phyloP scores from a whole-genome alignment of 805 yeast species.

The Kurtzmaniella fragi region DNA sequence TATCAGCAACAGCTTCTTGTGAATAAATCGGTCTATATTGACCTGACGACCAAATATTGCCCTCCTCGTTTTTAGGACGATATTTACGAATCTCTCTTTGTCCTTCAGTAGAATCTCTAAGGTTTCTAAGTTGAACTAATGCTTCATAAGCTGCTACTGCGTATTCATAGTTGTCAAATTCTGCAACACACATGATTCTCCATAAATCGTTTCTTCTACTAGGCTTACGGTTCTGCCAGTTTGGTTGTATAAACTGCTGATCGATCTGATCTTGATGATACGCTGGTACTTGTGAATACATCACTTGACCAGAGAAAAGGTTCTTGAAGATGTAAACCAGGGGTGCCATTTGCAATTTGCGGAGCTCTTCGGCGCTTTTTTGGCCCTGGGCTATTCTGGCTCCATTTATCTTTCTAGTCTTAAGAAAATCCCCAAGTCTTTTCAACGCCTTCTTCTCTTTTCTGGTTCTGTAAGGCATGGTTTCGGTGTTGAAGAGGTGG shows the following conservation, averaged over 20 bases:
- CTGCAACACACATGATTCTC: constrained; percentile 85
- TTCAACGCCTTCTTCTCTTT: constrained; percentile 45
- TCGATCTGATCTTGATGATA: constrained; percentile 56
- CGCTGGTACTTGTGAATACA: constrained; percentile 80
- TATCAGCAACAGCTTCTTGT: constrained; percentile 88
- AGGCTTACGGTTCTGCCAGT: constrained; percentile 86
- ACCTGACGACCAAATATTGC: constrained; percentile 81
- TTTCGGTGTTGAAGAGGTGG: too few relatives aligned
- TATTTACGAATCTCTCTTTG: constrained; percentile 56
- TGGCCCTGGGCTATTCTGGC: constrained; percentile 38
- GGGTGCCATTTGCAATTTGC: constrained; percentile 63
- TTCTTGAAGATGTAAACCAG: constrained; percentile 81
- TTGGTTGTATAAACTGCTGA: constrained; percentile 71
- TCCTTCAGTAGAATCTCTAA: constrained; percentile 59
- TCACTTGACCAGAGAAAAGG: constrained; percentile 82
- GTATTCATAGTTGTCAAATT: constrained; percentile 51
- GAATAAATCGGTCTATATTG: constrained; percentile 87
- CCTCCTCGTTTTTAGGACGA: constrained; percentile 69
- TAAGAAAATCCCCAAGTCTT: constrained; percentile 40
- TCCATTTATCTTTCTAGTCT: constrained; percentile 37
- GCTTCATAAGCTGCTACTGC: constrained; percentile 74
- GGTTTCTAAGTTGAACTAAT: constrained; percentile 65
- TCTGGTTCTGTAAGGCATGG: constrained; percentile 5
- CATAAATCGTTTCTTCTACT: constrained; percentile 78
- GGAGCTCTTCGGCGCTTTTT: constrained; percentile 29